phyloP scores from a whole-genome alignment of 148 eudicot genomes.

The Euryodendron excelsum region DNA sequence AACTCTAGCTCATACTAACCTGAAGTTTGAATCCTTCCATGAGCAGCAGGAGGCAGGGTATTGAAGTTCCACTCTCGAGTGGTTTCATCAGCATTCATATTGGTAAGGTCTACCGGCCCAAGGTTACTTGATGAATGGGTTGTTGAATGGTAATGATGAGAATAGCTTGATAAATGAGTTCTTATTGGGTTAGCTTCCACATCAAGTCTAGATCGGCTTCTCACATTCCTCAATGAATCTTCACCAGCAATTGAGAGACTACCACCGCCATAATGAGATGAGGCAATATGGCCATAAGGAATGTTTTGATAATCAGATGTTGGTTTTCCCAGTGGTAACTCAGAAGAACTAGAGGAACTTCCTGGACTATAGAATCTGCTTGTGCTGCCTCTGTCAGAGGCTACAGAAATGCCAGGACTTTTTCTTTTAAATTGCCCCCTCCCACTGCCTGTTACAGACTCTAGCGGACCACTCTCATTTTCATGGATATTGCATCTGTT shows the following conservation, averaged over 20 bases:
- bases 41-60: constrained; percentile 16
- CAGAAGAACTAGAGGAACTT: constrained; percentile 32
- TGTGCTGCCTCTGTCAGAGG: constrained; percentile 25
- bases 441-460: constrained; percentile 8
- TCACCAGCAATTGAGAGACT: constrained; percentile 23
- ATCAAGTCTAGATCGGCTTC: constrained; percentile 30
- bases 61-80: constrained; percentile 17
- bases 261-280: constrained; percentile 21
- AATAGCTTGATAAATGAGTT: constrained; percentile 19
- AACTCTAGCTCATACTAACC: constrained; percentile 19
- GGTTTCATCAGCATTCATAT: constrained; percentile 18
- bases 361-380: constrained; percentile 25
- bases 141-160: constrained; percentile 26
- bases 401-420: constrained; percentile 16
- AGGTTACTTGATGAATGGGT: constrained; percentile 10
- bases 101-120: constrained; percentile 1
- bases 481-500: constrained; percentile 10
- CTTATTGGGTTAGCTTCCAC: constrained; percentile 10
- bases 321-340: constrained; percentile 16
- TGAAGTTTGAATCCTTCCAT: constrained; percentile 16
- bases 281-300: constrained; percentile 6
- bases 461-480: constrained; percentile 11
- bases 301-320: constrained; percentile 12
- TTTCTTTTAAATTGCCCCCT: constrained; percentile 30
- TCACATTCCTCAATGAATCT: constrained; percentile 31